Evolutionary conservation across 352 stramenopile genomes (phyloP).

Genomic region (Phytophthora nicotianae): DNA sequence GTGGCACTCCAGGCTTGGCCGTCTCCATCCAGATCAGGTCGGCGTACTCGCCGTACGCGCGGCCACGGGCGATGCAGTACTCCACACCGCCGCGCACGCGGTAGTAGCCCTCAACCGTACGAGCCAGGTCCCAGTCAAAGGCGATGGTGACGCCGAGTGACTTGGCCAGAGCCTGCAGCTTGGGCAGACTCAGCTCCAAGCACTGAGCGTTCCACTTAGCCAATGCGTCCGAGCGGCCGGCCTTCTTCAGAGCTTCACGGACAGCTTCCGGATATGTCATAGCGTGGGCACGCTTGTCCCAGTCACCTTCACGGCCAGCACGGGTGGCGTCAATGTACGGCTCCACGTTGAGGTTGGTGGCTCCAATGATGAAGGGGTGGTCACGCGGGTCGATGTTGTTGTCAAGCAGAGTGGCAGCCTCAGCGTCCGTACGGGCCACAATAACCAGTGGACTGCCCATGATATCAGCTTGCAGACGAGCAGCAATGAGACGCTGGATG

Average conservation of each 20-base stretch:
- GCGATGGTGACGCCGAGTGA: constrained; percentile 83
- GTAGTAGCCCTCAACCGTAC: constrained; percentile 98
- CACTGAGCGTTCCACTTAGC: constrained; percentile 85
- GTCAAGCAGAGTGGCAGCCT: constrained; percentile 97
- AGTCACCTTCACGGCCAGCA: constrained; percentile 74
- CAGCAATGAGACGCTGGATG: constrained; percentile 96
- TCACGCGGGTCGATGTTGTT: constrained; percentile 98
- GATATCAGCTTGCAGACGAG: constrained; percentile 96
- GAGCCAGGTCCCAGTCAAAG: constrained; percentile 97
- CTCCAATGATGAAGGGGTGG: constrained; percentile 97
- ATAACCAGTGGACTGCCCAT: constrained; percentile 95
- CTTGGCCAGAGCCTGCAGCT: constrained; percentile 80
- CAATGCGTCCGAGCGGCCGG: constrained; percentile 69
- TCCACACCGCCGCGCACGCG: constrained; percentile 95
- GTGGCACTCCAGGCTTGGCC: constrained; percentile 92
- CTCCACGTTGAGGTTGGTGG: constrained; percentile 91
- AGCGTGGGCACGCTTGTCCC: constrained; percentile 92
- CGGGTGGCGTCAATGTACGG: constrained; percentile 81
- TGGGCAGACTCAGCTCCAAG: constrained; percentile 72
- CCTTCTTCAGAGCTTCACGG: constrained; percentile 72
- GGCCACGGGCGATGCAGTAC: constrained; percentile 96
- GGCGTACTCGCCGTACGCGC: constrained; percentile 94
- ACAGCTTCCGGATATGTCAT: constrained; percentile 98
- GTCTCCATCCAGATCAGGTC: constrained; percentile 99
- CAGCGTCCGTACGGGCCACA: constrained; percentile 96